A percentile compares a stretch with the other conserved stretches of the same genome.
Conservation (phyloP, 1,284 basidiomycete species). For the Pholiota adiposa region DNA sequence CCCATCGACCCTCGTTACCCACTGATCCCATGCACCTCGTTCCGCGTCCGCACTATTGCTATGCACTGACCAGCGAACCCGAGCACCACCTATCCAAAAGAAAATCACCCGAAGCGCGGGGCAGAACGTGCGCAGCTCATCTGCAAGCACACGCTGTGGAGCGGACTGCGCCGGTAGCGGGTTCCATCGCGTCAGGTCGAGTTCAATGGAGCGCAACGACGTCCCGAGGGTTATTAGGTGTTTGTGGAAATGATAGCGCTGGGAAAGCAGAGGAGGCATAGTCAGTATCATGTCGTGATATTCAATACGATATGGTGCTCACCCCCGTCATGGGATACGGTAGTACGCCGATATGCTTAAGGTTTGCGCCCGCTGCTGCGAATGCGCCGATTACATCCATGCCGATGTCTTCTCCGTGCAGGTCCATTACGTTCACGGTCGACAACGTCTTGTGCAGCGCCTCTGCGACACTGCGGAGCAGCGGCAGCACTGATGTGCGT, state of each 20-base stretch:
- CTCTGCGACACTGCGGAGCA: conserved; percentile 18
- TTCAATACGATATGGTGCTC: conserved; percentile 13
- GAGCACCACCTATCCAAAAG: conserved; percentile 32
- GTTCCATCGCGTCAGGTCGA: conserved; percentile 34
- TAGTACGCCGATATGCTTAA: conserved; percentile 32
- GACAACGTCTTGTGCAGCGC: conserved; percentile 29
- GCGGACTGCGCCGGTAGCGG: conserved; percentile 25
- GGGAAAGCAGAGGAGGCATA: not conserved
- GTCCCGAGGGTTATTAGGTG: conserved; percentile 29
- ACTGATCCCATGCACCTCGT: not conserved
- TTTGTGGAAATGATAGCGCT: conserved; percentile 33
- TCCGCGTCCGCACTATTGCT: not conserved
- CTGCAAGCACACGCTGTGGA: conserved; percentile 33
- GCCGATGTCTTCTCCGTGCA: conserved; percentile 27
- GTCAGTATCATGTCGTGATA: not conserved
- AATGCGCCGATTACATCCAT: conserved; percentile 24
- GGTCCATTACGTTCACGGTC: conserved; percentile 31
- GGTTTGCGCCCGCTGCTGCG: conserved; percentile 24
- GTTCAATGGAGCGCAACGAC: conserved; percentile 31
- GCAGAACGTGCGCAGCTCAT: conserved; percentile 34
- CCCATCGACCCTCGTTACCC: not conserved
- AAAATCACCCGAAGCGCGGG: conserved; percentile 29
- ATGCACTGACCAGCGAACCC: conserved; percentile 28
- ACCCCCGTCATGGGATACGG: conserved; percentile 32
- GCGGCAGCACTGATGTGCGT: conserved; percentile 7